Evolutionary conservation across 148 eudicot species (phyloP), one percentile per base, ranked within the genome.

Genomic region (Rhododendron ferrugineum): DNA sequence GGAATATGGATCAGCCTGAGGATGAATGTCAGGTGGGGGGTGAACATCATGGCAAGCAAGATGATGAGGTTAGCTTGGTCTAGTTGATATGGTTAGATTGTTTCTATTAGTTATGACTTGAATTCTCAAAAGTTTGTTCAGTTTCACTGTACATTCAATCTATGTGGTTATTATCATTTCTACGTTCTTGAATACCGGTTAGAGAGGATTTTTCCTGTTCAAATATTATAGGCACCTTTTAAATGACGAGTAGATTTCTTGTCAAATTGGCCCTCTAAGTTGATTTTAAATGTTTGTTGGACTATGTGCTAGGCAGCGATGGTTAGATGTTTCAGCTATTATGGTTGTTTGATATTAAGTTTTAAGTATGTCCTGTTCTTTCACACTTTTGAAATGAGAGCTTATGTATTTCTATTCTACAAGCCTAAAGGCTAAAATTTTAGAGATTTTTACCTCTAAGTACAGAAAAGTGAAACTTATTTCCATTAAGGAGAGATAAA

Each of bases 41-140:
- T 82, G 94, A 92, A 84, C 89, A 88, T 56, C 91, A 88, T 50
- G 92, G 90, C 62, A 94, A 93, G 84, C 92, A 88, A 86, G 93
- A 92, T 82, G 93, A 90, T 34, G 95, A 94, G 93, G 95, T 92
- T 49, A 80, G 89, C 76, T 56, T 83, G 34, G 83, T 40, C 54
- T 83, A 40, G 77, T 78, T 80, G 36, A 26, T 75, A 7, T 20
- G 2, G 72, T 44, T 64, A 56, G 78, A 23, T 54, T 75, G 68
- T 40, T 49, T 23, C 22, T 79, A 49, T 56, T 56, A 56, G n/a
- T 56, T 56, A 36, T 50, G 23, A 52, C 79, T 79, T 80, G 50
- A 11, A 68, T 68, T 34, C 75, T 84, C 76, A 30, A 23, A 49
- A 28, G 44, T 44, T 73, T 52, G 36, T 16, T 74, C 68, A 20